Percentiles rank a stretch among this genome's conserved stretches.
These are phyloP conservation scores for Lineolata rhizophorae DNA, from an alignment of 495 filamentous ascomycete species.

Conservation along the genomic window DNA sequence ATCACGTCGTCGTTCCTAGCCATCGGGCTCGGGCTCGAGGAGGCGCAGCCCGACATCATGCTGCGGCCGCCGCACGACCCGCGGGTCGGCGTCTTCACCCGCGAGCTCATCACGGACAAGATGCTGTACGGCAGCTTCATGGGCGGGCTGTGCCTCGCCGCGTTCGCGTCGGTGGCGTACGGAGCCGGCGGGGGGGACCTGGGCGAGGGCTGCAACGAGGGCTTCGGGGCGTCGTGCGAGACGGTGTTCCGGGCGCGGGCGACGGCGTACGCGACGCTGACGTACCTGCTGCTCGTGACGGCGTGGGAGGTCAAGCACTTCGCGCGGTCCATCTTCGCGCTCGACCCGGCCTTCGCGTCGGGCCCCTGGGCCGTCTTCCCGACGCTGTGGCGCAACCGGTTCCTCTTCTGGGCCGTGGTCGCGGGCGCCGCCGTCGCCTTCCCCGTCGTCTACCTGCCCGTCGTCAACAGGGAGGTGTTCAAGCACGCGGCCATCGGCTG, in stretches of 20 bases:
- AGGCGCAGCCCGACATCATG: slow-evolving; percentile 42
- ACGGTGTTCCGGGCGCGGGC: slow-evolving; percentile 40
- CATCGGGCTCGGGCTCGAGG: slow-evolving; percentile 44
- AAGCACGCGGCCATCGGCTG: slow-evolving; percentile 44
- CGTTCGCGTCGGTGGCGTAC: slow-evolving; percentile 46
- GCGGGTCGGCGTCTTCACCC: slow-evolving; percentile 41
- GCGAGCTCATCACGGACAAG: slow-evolving; percentile 39
- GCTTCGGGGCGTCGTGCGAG: slow-evolving; percentile 18
- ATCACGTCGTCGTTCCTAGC: slow-evolving; percentile 49
- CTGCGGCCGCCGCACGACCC: slow-evolving; percentile 42
- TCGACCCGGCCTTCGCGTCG: slow-evolving; percentile 1
- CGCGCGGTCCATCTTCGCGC: slow-evolving; percentile 3
- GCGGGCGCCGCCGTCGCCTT: slow-evolving; percentile 40
- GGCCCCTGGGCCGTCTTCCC: slow-evolving; percentile 18
- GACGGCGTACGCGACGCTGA: slow-evolving; percentile 47
- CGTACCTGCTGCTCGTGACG: slow-evolving; percentile 39
- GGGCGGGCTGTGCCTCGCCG: slow-evolving; percentile 37
- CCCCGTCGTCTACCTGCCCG: slow-evolving; percentile 46
- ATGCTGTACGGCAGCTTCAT: slow-evolving; percentile 45
- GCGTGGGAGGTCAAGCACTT: slow-evolving; percentile 19
- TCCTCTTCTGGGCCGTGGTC: slow-evolving; percentile 47
- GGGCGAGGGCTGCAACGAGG: slow-evolving; percentile 37
- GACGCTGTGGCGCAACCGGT: slow-evolving; percentile 39
- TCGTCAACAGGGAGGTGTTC: slow-evolving; percentile 43
- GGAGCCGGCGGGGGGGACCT: slow-evolving; percentile 34